Conservation (phyloP, 2,329 filamentous ascomycete genomes). For the Aspergillus sp. region DNA sequence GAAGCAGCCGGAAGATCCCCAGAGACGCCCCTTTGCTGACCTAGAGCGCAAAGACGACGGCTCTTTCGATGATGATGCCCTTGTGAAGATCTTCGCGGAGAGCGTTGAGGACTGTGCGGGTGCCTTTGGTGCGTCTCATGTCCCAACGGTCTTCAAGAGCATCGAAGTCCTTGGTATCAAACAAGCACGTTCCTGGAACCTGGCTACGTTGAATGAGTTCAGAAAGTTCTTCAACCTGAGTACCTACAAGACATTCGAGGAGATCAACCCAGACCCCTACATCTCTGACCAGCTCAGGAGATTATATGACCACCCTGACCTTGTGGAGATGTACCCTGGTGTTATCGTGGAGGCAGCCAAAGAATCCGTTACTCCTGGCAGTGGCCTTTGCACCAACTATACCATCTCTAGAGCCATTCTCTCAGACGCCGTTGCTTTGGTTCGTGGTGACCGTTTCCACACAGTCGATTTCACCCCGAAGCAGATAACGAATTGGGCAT, state of each 20-base stretch:
- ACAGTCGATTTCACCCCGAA: conserved; percentile 39
- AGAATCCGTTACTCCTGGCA: conserved; percentile 41
- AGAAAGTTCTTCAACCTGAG: conserved; percentile 46
- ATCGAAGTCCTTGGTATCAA: conserved; percentile 57
- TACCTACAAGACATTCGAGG: conserved; percentile 43
- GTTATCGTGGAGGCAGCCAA: conserved; percentile 51
- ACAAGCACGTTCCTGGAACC: conserved; percentile 54
- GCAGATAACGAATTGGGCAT: conserved; percentile 41
- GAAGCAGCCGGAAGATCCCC: conserved; percentile 37
- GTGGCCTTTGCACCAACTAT: conserved; percentile 43
- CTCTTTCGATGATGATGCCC: conserved; percentile 49
- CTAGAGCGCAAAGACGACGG: conserved; percentile 44
- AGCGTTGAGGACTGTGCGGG: conserved; percentile 56
- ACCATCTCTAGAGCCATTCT: conserved; percentile 38
- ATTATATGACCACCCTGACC: conserved; percentile 46
- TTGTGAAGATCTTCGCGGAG: conserved; percentile 48
- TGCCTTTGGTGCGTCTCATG: conserved; percentile 51
- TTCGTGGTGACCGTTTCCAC: conserved; percentile 41
- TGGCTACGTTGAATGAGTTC: conserved; percentile 53
- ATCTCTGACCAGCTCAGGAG: conserved; percentile 38
- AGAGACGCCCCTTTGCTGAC: conserved; percentile 42
- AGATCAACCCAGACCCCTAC: conserved; percentile 45
- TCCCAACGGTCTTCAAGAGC: conserved; percentile 50
- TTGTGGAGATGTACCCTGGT: conserved; percentile 52
- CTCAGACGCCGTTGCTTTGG: conserved; percentile 40